Conservation (phyloP, 2,329 filamentous ascomycete species). For the Claviceps africana region DNA sequence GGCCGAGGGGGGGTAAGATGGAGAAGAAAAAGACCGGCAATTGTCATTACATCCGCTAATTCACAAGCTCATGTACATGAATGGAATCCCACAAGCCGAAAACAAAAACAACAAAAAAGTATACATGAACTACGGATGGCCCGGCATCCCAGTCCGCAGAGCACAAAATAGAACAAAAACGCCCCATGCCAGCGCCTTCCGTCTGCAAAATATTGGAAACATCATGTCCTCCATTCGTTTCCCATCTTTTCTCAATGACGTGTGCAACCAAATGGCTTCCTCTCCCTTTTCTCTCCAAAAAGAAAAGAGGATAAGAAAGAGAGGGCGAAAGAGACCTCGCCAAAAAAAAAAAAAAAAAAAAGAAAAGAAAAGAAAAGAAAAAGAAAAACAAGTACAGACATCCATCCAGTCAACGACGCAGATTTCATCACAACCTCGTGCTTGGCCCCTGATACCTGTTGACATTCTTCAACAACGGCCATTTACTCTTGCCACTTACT, state of each 20-base stretch:
- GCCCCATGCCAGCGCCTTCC: not conserved
- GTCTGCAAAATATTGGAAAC: not conserved
- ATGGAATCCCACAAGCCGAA: too few species aligned
- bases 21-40: not conserved
- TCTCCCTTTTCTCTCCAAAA: not conserved
- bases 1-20: too few species aligned
- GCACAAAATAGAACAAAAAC: not conserved
- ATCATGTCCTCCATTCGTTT: not conserved
- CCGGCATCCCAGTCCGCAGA: too few species aligned
- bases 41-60: too few species aligned
- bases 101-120: too few species aligned
- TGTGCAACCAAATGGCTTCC: not conserved
- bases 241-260: not conserved
- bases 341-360: not conserved
- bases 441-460: constrained; percentile 13
- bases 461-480: constrained; percentile 12
- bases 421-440: constrained; percentile 11
- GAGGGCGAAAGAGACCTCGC: too few species aligned
- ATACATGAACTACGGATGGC: too few species aligned
- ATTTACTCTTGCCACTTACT: constrained; percentile 13
- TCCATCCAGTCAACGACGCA: not conserved
- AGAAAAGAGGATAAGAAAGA: too few species aligned
- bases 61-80: too few species aligned
- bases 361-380: not conserved
- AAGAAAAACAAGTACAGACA: not conserved